Evolutionary conservation across 176 grass and related monocot genomes (phyloP).

Genomic region (Carex parvula): DNA sequence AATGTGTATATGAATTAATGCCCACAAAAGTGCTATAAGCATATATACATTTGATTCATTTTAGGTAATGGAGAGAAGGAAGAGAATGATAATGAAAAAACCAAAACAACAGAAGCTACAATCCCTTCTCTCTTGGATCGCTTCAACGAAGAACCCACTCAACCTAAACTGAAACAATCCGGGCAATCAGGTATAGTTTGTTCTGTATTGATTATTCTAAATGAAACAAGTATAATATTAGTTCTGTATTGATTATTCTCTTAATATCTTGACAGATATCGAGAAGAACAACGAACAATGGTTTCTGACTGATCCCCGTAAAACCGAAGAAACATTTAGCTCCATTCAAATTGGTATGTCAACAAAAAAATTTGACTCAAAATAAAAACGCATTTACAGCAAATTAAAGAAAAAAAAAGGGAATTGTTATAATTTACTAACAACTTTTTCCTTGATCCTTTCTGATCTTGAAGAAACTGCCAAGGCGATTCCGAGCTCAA

Average conservation of each 20-base stretch:
- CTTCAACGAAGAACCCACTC: conserved; percentile 4
- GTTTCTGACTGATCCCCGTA: neutral
- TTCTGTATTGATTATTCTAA: neutral
- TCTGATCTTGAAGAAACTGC: neutral
- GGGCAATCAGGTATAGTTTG: neutral
- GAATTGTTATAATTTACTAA: neutral
- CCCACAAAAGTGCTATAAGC: neutral
- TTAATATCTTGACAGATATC: conserved; percentile 4
- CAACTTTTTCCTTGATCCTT: neutral
- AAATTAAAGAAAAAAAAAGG: neutral
- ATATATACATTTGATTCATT: neutral
- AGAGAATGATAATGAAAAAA: neutral
- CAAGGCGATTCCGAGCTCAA: neutral
- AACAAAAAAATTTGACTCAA: no score
- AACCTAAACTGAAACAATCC: neutral
- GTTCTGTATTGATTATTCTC: neutral
- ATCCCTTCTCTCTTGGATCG: conserved; percentile 23
- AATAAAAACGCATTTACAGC: neutral
- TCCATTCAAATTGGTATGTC: conserved; percentile 19
- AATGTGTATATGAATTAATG: neutral
- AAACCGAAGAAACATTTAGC: neutral
- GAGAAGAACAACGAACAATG: neutral
- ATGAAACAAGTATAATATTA: neutral
- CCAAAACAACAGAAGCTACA: neutral
- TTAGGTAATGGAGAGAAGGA: neutral